Evolutionary conservation across 1,284 basidiomycete species (phyloP), one percentile per base, ranked within the genome.

Genomic region (Somion occarium): DNA sequence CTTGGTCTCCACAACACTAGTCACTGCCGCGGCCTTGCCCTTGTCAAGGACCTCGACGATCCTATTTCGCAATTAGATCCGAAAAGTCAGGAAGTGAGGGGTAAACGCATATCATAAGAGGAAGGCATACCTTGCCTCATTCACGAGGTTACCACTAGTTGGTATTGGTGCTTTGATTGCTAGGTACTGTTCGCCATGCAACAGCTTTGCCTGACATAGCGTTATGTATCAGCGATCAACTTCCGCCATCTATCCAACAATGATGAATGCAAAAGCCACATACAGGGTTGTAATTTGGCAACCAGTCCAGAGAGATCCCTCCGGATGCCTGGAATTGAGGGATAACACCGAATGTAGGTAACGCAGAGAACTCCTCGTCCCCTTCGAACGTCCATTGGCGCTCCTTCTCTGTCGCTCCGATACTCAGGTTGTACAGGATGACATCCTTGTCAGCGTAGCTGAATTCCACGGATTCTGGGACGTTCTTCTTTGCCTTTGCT

Each of bases 181-280:
- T 55, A 99, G 74, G 69, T 93, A 98, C 67, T 99, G 97, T 69
- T 99, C 96, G 53, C 96, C 96, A 69, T 99, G 97, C 24, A 99
- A 79, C n/a, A 99, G 77, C 73, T 94, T 98, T 55, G 93, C 91
- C 80, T 91, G 60, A 4, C 15, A 34, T 54, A n/a, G 45, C 47
- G 24, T 61, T 37, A 45, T 9, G 23, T 38, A 19, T 27, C 12
- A 50, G 7, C 9, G 38, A 37, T n/a, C n/a, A 37, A 9, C 34
- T 37, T 15, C 38, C n/a, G 5, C 5, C 13, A 42, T 15, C 5
- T 22, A 49, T 27, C 23, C 3, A 23, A 20, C 24, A 22, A 3
- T 5, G 12, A 38, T 13, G 38, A 48, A 39, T 2, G 18, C 26
- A 49, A 13, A 15, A 13, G 22, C 41, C 37, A 71, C 79, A 48